Evolutionary conservation across 192 early-diverging fungal genomes (phyloP).

Genomic region (Coemansia sp.): DNA sequence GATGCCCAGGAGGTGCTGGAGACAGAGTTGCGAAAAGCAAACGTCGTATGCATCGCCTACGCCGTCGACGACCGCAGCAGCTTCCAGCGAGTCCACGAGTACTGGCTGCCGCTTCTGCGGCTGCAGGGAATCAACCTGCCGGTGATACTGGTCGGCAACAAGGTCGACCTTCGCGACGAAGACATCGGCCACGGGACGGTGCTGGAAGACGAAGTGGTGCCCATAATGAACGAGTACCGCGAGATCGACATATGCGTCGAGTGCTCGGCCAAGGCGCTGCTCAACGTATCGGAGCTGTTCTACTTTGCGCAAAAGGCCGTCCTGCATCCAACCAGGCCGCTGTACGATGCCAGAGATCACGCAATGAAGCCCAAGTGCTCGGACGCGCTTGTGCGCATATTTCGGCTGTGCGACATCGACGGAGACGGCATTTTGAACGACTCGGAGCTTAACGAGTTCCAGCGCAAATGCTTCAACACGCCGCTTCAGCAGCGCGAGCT

Average conservation of each 20-base stretch:
- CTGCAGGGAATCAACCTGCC: conserved; percentile 92
- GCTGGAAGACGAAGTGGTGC: conserved; percentile 91
- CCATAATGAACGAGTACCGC: conserved; percentile 99
- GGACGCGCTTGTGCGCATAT: conserved; percentile 89
- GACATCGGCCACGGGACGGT: conserved; percentile 76
- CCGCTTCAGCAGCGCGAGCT: conserved; percentile 94
- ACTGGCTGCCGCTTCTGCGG: conserved; percentile 94
- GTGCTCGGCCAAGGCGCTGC: conserved; percentile 91
- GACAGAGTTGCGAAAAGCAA: conserved; percentile 91
- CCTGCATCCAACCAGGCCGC: conserved; percentile 90
- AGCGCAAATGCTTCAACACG: conserved; percentile 93
- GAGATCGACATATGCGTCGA: conserved; percentile 99
- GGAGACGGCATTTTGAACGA: conserved; percentile 91
- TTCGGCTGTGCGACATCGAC: conserved; percentile 93
- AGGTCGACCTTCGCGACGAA: conserved; percentile 57
- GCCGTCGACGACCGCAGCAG: conserved; percentile 81
- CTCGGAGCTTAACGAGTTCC: conserved; percentile 93
- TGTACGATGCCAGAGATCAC: conserved; percentile 95
- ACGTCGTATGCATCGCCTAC: conserved; percentile 98
- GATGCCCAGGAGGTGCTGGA: conserved; percentile 89
- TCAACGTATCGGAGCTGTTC: conserved; percentile 99
- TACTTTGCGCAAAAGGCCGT: conserved; percentile 99
- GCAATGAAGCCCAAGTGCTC: conserved; percentile 81
- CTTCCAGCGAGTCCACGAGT: conserved; percentile 77
- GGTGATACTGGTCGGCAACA: conserved; percentile 70